Evolutionary conservation across 768 basidiomycete genomes (phyloP).

Genomic region (Clitopilus passeckerianus): DNA sequence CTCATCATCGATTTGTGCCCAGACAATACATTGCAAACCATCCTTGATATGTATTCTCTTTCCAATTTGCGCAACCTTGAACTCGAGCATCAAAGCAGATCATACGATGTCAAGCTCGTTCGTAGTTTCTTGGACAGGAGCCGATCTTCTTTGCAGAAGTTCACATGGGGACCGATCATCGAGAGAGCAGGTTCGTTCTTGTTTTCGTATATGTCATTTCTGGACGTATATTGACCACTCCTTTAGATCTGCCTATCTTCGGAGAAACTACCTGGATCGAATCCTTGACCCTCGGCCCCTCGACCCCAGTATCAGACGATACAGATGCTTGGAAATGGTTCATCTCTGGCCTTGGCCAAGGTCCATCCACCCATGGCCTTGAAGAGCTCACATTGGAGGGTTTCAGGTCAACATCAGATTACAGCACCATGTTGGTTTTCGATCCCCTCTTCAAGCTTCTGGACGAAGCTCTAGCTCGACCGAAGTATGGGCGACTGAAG

Average conservation of each 20-base stretch:
- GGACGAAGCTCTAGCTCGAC: neutral
- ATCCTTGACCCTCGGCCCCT: neutral
- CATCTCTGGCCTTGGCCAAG: neutral
- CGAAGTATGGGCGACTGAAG: neutral
- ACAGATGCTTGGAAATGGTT: neutral
- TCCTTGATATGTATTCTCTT: neutral
- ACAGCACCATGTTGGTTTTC: neutral
- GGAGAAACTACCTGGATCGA: neutral
- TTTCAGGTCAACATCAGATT: neutral
- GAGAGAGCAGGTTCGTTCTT: neutral
- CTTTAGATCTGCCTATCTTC: neutral
- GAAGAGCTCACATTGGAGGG: neutral
- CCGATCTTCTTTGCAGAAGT: neutral
- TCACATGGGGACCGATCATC: neutral
- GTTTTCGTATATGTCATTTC: neutral
- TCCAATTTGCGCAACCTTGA: neutral
- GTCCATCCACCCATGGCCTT: neutral
- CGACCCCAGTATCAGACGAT: no score
- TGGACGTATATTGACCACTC: neutral
- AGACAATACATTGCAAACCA: neutral
- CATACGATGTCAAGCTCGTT: neutral
- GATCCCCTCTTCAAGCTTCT: neutral
- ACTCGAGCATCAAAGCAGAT: no score
- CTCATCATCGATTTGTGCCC: neutral
- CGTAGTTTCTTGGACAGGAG: neutral